Evolutionary conservation across 768 basidiomycete species (phyloP).

Genomic region (Postia placenta): DNA sequence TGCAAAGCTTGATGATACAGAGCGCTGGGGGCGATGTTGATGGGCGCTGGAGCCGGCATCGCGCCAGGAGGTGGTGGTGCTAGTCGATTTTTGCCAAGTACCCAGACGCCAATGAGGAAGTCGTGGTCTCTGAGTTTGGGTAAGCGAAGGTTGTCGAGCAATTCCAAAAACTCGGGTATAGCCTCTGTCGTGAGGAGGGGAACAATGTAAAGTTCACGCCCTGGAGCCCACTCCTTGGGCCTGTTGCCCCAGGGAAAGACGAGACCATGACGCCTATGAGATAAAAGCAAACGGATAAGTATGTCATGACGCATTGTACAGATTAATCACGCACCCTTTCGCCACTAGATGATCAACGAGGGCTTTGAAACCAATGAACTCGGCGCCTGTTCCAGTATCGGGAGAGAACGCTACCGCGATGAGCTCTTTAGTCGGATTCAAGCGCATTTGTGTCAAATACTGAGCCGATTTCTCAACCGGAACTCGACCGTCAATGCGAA

Average conservation of each 20-base stretch:
- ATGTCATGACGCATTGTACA: conserved; percentile 4
- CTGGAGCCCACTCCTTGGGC: conserved; percentile 68
- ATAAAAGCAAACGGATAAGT: neutral
- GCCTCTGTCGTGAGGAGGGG: conserved; percentile 61
- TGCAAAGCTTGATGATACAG: conserved; percentile 11
- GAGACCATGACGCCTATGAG: conserved; percentile 71
- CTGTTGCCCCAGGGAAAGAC: conserved; percentile 81
- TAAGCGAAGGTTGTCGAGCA: conserved; percentile 69
- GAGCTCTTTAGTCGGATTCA: conserved; percentile 75
- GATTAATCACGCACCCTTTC: conserved; percentile 51
- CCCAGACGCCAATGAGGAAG: conserved; percentile 77
- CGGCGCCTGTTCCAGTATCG: conserved; percentile 32
- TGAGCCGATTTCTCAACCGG: conserved; percentile 68
- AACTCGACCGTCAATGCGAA: conserved; percentile 83
- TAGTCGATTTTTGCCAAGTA: conserved; percentile 79
- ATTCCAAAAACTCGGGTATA: conserved; percentile 80
- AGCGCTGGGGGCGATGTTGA: no score
- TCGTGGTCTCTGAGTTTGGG: conserved; percentile 58
- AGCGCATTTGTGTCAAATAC: conserved; percentile 71
- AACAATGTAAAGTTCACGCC: conserved; percentile 83
- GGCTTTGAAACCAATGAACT: conserved; percentile 42
- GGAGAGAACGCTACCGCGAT: conserved; percentile 73
- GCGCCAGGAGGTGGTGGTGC: conserved; percentile 27
- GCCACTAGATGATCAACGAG: conserved; percentile 62
- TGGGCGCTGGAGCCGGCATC: conserved; percentile 15